A percentile compares a stretch with the other conserved stretches of the same genome.
Conservation (phyloP, 1,139 yeast genomes). For the Casaregolazyma suthepensis region DNA sequence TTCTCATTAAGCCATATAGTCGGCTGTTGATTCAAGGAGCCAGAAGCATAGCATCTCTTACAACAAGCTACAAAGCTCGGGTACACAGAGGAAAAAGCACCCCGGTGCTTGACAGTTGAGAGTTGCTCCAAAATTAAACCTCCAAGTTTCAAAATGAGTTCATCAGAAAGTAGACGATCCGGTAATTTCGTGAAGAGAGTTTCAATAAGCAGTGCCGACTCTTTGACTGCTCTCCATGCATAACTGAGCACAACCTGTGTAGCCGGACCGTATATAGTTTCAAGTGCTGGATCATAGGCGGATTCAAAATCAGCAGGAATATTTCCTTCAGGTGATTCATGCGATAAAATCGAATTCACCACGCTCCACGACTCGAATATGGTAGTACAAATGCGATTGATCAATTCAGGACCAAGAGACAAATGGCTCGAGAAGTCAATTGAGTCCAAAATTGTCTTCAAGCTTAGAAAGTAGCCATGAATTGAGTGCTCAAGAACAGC, state of each 20-base stretch:
- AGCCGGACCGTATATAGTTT: constrained; percentile 43
- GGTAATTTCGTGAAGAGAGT: constrained; percentile 35
- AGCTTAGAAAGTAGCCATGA: constrained; percentile 62
- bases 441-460: constrained; percentile 43
- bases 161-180: constrained; percentile 22
- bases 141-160: constrained; percentile 39
- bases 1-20: constrained; percentile 51
- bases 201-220: constrained; percentile 53
- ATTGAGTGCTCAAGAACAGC: constrained; percentile 45
- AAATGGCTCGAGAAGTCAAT: constrained; percentile 15
- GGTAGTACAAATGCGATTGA: constrained; percentile 24
- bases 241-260: constrained; percentile 62
- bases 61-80: constrained; percentile 71
- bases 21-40: constrained; percentile 38
- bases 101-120: constrained; percentile 74
- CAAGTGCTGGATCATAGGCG: constrained; percentile 33
- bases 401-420: constrained; percentile 14
- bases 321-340: constrained; percentile 64
- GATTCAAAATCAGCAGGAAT: constrained; percentile 41
- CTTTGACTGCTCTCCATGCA: constrained; percentile 83
- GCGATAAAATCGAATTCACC: constrained; percentile 51
- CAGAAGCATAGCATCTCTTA: constrained; percentile 38
- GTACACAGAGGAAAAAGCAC: constrained; percentile 83
- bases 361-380: constrained; percentile 46
- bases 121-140: constrained; percentile 58